Evolutionary conservation across 129 eudicot species (phyloP), one percentile per base, ranked within the genome.

Genomic region (Smallanthus sonchifolius): DNA sequence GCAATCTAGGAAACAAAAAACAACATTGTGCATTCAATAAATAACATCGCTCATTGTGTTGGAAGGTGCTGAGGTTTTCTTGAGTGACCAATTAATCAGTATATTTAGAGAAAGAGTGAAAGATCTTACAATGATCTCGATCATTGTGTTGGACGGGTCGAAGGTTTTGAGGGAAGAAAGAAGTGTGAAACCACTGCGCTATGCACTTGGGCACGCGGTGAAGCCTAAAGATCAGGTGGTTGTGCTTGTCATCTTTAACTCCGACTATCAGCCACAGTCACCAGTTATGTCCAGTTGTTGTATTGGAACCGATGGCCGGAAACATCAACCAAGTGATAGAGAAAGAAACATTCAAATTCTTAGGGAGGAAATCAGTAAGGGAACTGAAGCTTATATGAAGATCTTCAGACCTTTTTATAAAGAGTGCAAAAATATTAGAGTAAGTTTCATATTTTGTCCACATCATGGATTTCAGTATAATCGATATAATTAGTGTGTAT

Each of bases 101-200:
- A 1, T 24, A 24, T 24, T 24, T 24, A 24, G 30, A 0, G 30
- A 24, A 24, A 0, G 2, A 6, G 42, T 13, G 6, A 11, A 11
- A 13, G 16, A 45, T 13, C 51, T 13, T 72, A 65, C 51, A 30
- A 64, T 74, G 45, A 75, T 59, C 39, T 61, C 77, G 40, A 74
- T 85, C 7, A 83, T 85, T 5, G 89, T 85, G 37, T 69, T 85
- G 20, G 84, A 85, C 6, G 89, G 86, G 51, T 13, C 34, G 24
- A 85, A 67, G 51, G 72, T 82, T 15, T 79, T 73, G 37, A 68
- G 20, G 7, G 84, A 55, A 10, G 77, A 47, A 7, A 59, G 60
- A 44, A 81, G 83, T 10, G 44, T 72, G 14, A 80, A 64, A 10
- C 86, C 89, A 2, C 69, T 85, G 8, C 70, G 74, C 19, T 79